phyloP scores from a whole-genome alignment of 768 basidiomycete species.

The Phylloporus sp. region DNA sequence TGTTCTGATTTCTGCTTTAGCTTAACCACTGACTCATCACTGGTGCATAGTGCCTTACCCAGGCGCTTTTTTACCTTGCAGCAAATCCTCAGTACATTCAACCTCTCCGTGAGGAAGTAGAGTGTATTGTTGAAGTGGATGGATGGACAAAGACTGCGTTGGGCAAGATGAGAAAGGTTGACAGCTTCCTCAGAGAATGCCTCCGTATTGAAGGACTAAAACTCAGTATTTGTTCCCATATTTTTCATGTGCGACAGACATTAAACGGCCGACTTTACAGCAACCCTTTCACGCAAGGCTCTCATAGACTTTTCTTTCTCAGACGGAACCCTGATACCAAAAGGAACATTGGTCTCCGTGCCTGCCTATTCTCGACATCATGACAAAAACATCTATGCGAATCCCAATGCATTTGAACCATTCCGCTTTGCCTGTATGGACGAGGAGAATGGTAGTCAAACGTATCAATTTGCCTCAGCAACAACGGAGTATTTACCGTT shows the following conservation, averaged over 20 bases:
- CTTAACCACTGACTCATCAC: neutral
- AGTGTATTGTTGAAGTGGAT: constrained; percentile 21
- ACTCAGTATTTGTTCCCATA: constrained; percentile 11
- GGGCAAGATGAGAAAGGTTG: constrained; percentile 33
- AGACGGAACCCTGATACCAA: constrained; percentile 28
- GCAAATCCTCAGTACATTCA: constrained; percentile 32
- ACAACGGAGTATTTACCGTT: constrained; percentile 34
- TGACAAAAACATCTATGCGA: constrained; percentile 25
- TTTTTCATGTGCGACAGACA: neutral
- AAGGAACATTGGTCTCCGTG: constrained; percentile 26
- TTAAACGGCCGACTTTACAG: constrained; percentile 7
- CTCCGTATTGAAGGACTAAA: constrained; percentile 28
- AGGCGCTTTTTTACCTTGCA: constrained; percentile 35
- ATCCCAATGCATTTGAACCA: constrained; percentile 39
- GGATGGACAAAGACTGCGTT: constrained; percentile 26
- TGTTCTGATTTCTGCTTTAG: neutral
- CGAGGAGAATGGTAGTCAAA: constrained; percentile 28
- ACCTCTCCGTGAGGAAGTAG: constrained; percentile 36
- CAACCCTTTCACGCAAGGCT: constrained; percentile 30
- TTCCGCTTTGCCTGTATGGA: constrained; percentile 18
- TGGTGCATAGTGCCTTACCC: constrained; percentile 26
- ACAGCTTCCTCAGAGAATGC: constrained; percentile 39
- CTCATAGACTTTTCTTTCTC: constrained; percentile 30
- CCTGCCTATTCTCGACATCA: constrained; percentile 19
- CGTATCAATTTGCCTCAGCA: constrained; percentile 34